These are phyloP conservation scores for Kodamaea leandrae DNA, from an alignment of 805 yeast genomes.

Conservation along the genomic window DNA sequence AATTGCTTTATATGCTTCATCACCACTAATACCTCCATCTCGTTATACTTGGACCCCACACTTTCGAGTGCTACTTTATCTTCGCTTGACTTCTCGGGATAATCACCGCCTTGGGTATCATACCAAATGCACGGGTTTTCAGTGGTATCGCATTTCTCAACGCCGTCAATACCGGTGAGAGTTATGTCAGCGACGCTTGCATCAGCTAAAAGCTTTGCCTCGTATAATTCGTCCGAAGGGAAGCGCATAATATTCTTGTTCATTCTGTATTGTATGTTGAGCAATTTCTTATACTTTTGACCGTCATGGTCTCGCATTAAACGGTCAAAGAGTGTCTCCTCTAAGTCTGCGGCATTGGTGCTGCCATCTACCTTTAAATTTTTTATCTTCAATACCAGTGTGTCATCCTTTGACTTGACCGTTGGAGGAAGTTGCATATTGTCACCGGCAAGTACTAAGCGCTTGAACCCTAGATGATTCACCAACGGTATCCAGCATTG, in stretches of 20 bases:
- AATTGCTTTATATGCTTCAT: slow-evolving; percentile 54
- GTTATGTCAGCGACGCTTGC: slow-evolving; percentile 50
- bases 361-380: too few relatives aligned
- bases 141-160: slow-evolving; percentile 53
- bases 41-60: slow-evolving; percentile 65
- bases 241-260: slow-evolving; percentile 73
- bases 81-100: slow-evolving; percentile 52
- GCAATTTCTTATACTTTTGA: slow-evolving; percentile 50
- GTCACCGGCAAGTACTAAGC: slow-evolving; percentile 86
- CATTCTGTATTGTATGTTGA: slow-evolving; percentile 88
- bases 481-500: slow-evolving; percentile 95
- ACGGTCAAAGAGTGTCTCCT: slow-evolving; percentile 78
- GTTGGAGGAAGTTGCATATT: slow-evolving; percentile 92
- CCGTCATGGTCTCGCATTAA: slow-evolving; percentile 47
- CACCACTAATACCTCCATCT: slow-evolving; percentile 68
- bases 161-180: slow-evolving; percentile 50
- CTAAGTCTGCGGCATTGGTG: slow-evolving; percentile 43
- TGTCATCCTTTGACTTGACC: slow-evolving; percentile 51
- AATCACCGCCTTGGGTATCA: slow-evolving; percentile 91
- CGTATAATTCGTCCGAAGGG: slow-evolving; percentile 67
- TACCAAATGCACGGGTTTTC: slow-evolving; percentile 66
- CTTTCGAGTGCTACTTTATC: slow-evolving; percentile 23
- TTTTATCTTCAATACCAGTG: slow-evolving; percentile 9
- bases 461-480: slow-evolving; percentile 53
- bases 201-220: slow-evolving; percentile 60